A percentile compares a stretch with the other conserved stretches of the same genome.
Conservation (phyloP, 352 stramenopile species). For the Saprolegnia diclina region DNA sequence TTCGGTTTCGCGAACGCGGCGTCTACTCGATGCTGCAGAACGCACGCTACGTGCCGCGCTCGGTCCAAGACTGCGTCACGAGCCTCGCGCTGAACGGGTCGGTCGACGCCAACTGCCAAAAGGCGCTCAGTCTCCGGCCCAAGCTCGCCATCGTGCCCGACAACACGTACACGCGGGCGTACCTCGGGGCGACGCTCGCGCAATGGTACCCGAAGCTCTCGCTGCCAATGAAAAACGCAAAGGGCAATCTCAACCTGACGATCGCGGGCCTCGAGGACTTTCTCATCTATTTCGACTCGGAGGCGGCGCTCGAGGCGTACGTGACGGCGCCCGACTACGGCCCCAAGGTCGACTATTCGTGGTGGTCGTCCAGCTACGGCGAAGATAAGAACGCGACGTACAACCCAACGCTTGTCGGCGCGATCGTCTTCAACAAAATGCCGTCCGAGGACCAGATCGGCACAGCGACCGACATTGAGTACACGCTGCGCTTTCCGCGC, state of each 20-base stretch:
- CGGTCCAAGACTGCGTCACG: no score
- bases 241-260: neutral
- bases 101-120: no score
- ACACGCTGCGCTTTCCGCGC: conserved; percentile 35
- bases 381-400: conserved; percentile 11
- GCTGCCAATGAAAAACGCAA: conserved; percentile 30
- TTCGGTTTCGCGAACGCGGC: no score
- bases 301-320: conserved; percentile 37
- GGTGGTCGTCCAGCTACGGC: neutral
- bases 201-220: conserved; percentile 52
- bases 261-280: conserved; percentile 37
- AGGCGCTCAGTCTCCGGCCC: conserved; percentile 35
- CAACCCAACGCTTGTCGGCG: conserved; percentile 36
- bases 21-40: no score
- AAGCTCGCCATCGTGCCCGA: conserved; percentile 55
- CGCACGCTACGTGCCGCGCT: no score
- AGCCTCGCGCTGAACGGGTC: no score
- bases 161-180: conserved; percentile 50
- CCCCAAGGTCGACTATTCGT: neutral
- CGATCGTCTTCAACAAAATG: conserved; percentile 41
- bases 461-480: conserved; percentile 38
- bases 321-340: conserved; percentile 38
- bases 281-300: conserved; percentile 33
- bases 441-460: conserved; percentile 34
- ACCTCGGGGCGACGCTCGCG: conserved; percentile 59